A percentile compares a stretch with the other conserved stretches of the same genome.
phyloP scores from a whole-genome alignment of 2,329 filamentous ascomycete genomes.

The Alternaria infectoria region DNA sequence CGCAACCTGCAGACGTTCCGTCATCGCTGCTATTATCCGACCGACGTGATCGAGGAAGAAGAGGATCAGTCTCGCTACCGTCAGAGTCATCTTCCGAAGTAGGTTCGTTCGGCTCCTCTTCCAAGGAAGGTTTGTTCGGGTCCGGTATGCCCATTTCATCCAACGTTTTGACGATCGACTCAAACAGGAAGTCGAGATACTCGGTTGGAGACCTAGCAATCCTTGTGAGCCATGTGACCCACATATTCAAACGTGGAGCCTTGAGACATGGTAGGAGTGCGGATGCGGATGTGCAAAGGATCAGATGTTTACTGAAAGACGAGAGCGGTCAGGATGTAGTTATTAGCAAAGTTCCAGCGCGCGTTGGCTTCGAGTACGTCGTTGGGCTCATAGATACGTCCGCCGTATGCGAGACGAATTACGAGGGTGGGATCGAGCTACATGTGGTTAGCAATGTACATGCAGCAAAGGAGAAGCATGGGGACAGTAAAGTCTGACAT shows the following conservation, averaged over 20 bases:
- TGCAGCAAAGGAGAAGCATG: neutral
- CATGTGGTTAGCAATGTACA: constrained; percentile 8
- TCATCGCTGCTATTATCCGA: neutral
- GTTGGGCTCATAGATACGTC: constrained; percentile 76
- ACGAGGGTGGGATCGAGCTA: constrained; percentile 63
- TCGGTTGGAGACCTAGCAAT: neutral
- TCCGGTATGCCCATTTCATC: neutral
- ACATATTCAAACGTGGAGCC: neutral
- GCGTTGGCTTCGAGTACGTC: constrained; percentile 66
- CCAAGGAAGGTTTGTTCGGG: neutral
- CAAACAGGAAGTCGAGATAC: neutral
- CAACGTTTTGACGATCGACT: neutral
- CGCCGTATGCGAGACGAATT: constrained; percentile 79
- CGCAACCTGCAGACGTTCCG: neutral
- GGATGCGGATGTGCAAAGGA: neutral
- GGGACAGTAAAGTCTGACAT: constrained; percentile 37
- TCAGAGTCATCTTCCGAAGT: neutral
- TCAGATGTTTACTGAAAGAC: constrained; percentile 5
- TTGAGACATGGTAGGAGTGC: neutral
- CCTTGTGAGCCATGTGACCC: neutral
- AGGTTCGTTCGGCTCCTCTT: neutral
- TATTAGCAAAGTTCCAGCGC: constrained; percentile 70
- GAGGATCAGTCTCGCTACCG: neutral
- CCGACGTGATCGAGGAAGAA: neutral
- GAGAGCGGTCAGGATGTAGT: constrained; percentile 18